Conservation (phyloP, 306 rosid species). For the Hippophae gyantsensis region DNA sequence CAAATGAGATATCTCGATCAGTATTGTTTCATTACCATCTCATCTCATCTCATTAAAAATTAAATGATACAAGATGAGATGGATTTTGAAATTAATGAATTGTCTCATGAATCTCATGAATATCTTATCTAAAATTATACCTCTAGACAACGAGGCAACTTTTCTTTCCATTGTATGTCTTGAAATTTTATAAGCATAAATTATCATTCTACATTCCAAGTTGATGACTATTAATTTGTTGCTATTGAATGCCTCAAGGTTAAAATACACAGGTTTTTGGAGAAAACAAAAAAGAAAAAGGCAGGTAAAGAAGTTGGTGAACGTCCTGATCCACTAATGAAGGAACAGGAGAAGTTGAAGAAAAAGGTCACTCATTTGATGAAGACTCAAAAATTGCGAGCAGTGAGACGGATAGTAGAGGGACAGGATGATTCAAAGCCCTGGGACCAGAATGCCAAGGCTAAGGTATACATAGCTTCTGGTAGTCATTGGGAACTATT, state of each 20-base stretch:
- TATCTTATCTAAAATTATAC: background rate
- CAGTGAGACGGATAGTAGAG: conserved; percentile 46
- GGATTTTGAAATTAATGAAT: too few relatives aligned
- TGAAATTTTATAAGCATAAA: conserved; percentile 8
- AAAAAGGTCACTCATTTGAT: conserved; percentile 68
- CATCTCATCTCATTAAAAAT: too few relatives aligned
- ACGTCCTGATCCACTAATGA: conserved; percentile 17
- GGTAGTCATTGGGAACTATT: conserved; percentile 10
- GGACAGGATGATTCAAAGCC: conserved; percentile 42
- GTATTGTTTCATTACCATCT: too few relatives aligned
- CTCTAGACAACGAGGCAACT: background rate
- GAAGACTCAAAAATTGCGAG: conserved; percentile 58
- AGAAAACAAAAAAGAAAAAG: conserved; percentile 48
- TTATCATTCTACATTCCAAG: conserved; percentile 6
- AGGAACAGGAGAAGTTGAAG: conserved; percentile 57
- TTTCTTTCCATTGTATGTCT: background rate
- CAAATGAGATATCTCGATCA: too few relatives aligned
- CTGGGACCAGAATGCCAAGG: conserved; percentile 60
- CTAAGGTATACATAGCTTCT: conserved; percentile 48
- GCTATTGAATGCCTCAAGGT: conserved; percentile 44
- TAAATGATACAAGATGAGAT: too few relatives aligned
- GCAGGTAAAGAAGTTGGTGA: conserved; percentile 29
- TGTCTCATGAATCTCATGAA: too few relatives aligned
- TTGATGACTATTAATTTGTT: conserved; percentile 19
- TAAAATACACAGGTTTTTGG: conserved; percentile 70